phyloP scores from a whole-genome alignment of 257 asterid species.

The Gardenia jasminoides region DNA sequence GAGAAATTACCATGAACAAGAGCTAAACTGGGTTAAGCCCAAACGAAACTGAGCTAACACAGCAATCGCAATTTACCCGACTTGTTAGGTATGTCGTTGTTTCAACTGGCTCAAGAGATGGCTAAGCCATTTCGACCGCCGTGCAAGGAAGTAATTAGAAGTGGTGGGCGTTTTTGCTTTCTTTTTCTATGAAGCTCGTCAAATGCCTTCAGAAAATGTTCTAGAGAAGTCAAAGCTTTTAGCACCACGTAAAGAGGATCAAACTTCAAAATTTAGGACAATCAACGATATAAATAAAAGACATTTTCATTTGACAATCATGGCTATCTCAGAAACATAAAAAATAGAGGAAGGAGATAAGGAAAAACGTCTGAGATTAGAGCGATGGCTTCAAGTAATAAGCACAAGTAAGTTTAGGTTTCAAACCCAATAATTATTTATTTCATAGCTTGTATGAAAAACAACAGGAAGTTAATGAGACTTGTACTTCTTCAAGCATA shows the following conservation, averaged over 20 bases:
- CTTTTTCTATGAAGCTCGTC: not conserved
- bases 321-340: not conserved
- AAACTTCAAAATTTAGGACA: not conserved
- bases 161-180: not conserved
- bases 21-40: not conserved
- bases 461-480: not conserved
- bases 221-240: not conserved
- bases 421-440: not conserved
- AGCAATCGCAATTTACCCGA: too few relatives aligned
- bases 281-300: not conserved
- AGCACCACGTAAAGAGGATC: not conserved
- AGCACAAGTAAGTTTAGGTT: not conserved
- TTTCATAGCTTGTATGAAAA: not conserved
- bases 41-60: too few relatives aligned
- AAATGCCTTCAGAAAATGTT: not conserved
- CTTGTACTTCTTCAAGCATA: conserved; percentile 14
- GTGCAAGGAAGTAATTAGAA: not conserved
- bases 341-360: too few relatives aligned
- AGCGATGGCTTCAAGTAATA: not conserved
- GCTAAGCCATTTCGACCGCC: not conserved
- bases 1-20: too few relatives aligned
- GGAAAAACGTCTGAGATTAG: not conserved
- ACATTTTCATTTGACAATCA: not conserved
- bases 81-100: too few relatives aligned
- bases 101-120: not conserved